A percentile compares a stretch with the other conserved stretches of the same genome.
Evolutionary conservation across 1,139 yeast genomes (phyloP).

Genomic region (Chernovozyma sophiae-reginae): DNA sequence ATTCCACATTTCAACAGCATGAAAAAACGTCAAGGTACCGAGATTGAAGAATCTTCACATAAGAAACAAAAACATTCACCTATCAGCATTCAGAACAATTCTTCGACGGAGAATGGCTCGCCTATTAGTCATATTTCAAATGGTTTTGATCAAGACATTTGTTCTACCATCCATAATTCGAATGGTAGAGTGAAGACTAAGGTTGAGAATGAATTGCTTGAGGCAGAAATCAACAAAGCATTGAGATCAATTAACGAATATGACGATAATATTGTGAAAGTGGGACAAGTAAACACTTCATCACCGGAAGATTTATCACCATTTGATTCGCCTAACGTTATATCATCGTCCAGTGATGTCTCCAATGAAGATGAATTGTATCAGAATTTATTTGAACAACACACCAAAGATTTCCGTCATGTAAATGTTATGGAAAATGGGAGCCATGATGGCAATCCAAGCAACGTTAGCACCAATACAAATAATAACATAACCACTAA

Average conservation of each 20-base stretch:
- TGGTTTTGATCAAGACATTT: background rate
- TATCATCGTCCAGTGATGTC: slow-evolving; percentile 8
- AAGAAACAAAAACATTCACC: background rate
- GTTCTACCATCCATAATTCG: too few relatives aligned
- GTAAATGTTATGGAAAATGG: too few relatives aligned
- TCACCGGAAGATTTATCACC: slow-evolving; percentile 13
- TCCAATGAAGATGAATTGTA: background rate
- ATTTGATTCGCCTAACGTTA: slow-evolving; percentile 14
- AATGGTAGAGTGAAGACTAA: background rate
- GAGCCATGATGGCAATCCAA: too few relatives aligned
- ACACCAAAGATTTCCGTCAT: background rate
- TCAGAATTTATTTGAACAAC: background rate
- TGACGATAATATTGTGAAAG: slow-evolving; percentile 5
- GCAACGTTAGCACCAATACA: background rate
- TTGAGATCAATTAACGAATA: slow-evolving; percentile 17
- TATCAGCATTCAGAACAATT: background rate
- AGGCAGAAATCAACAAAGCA: slow-evolving; percentile 20
- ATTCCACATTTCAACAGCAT: too few relatives aligned
- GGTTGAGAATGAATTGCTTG: slow-evolving; percentile 10
- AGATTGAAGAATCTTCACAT: background rate
- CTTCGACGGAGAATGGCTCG: background rate
- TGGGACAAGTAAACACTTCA: slow-evolving; percentile 1
- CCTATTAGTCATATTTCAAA: background rate
- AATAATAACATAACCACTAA: background rate
- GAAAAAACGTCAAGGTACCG: background rate